Evolutionary conservation across 148 eudicot genomes (phyloP), one percentile per base, ranked within the genome.

Genomic region (Drosera capensis): DNA sequence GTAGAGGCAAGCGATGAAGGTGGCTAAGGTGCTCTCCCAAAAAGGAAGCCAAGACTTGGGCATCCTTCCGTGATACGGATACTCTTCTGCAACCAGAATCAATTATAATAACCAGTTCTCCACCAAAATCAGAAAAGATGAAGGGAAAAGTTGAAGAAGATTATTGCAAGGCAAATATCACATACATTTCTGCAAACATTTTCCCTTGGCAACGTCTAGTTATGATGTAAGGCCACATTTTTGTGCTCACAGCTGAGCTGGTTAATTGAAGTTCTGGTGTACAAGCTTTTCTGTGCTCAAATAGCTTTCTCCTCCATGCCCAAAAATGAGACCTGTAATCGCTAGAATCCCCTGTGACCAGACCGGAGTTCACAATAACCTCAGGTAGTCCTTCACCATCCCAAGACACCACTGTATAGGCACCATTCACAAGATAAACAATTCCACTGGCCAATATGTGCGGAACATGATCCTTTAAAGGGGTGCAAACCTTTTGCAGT

Each of bases 401-500:
- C 97, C 97, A 88, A 28, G 84, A 73, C 21, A 68, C 48, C 38
- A 84, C 62, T 55, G 54, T 71, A 60, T 72, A 71, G 25, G 69
- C 64, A 43, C 78, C 87, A 60, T 78, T 67, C 21, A 78, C 81
- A 36, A 65, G 52, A 46, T 52, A 60, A 26, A 88, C 60, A 57
- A 88, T 65, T 43, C 97, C 97, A 63, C 95, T 78, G 7, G 93
- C 84, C 58, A 84, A 65, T 52, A 88, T 65, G 65, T 62, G 60
- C 51, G 97, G 97, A 37, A 84, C 71, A 55, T 71, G 72, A 35
- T 75, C 68, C 65, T 70, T 64, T 63, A 83, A 52, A 40, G 73
- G 62, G 36, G 87, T 77, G 46, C 70, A 59, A 21, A 47, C 69
- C 47, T 71, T 57, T n/a, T 63, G 48, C 36, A 83, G 71, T 35